Evolutionary conservation across 2,329 filamentous ascomycete genomes (phyloP).

Genomic region (Venturia asperata): DNA sequence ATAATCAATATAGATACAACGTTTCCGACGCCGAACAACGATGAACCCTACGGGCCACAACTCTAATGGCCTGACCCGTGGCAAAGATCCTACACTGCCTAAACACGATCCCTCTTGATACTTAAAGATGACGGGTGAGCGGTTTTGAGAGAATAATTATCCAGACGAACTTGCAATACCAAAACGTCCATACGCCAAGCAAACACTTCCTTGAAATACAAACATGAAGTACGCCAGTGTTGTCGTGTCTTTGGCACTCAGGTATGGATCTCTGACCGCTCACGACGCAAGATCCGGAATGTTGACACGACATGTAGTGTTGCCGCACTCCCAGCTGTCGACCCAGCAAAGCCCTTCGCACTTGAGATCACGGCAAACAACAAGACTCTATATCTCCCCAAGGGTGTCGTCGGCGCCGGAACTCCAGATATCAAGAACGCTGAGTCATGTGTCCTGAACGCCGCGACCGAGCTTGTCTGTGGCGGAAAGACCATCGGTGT

Average conservation of each 20-base stretch:
- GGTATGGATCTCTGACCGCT: not conserved
- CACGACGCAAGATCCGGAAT: not conserved
- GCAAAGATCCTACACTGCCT: no score
- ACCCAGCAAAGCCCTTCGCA: slow-evolving; percentile 13
- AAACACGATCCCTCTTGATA: not conserved
- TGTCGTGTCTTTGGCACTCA: not conserved
- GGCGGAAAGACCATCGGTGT: slow-evolving; percentile 15
- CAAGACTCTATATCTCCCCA: slow-evolving; percentile 13
- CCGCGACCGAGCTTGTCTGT: slow-evolving; percentile 8
- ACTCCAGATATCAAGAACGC: not conserved
- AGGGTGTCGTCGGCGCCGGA: not conserved
- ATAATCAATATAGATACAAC: slow-evolving; percentile 8
- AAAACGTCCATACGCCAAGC: not conserved
- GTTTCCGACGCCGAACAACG: not conserved
- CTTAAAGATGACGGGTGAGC: not conserved
- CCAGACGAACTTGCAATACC: not conserved
- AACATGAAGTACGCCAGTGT: not conserved
- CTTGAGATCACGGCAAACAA: slow-evolving; percentile 5
- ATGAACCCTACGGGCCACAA: not conserved
- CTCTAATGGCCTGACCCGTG: not conserved
- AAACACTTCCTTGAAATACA: not conserved
- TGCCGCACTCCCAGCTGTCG: slow-evolving; percentile 11
- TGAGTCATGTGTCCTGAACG: slow-evolving; percentile 9
- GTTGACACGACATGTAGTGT: not conserved
- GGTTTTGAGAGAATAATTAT: not conserved